Base-by-base conservation (phyloP, 805 yeast genomes). In the Schwanniomyces polymorphus region DNA sequence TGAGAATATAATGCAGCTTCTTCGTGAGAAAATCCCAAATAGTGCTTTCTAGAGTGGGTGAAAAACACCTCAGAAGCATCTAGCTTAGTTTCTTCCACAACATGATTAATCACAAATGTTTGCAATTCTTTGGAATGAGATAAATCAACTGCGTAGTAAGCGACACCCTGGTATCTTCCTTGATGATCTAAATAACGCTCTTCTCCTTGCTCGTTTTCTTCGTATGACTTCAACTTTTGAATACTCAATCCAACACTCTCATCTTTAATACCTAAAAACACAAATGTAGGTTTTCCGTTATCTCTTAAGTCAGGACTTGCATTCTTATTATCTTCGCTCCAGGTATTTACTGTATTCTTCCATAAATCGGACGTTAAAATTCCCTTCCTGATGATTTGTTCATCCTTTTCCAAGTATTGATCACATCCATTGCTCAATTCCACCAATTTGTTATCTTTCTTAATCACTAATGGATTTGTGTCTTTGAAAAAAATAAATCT, bases 1-100 rank as follows among this genome's bases (percentile, higher is more conserved):
- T 91, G 94, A 2, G 96, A 85, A 53, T 81, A 85, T 18, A 90
- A 61, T 2, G 89, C 81, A 0, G 90, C 86, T 43, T 85, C 86
- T 16, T 47, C 50, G 31, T 57, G 51, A 37, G 60, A 57, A 47
- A 73, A 70, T 9, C 64, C 63, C 46, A 75, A 58, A 38, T 60
- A 58, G 48, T 73, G 72, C 40, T 67, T 70, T 43, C 76, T 50
- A 5, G 75, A 62, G 37, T 58, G 54, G n/a, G 70, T 59, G 54
- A 61, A 75, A 39, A 64, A 60, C 21, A 63, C 31, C 34, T 59
- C 46, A 14, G 49, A 34, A 14, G 46, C 46, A n/a, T 42, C 49
- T n/a, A 55, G 33, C 1, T 41, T 50, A 2, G 48, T 54, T 5
- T 52, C 49, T 23, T 42, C 52, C 34, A 52, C 56, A 27, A 63